phyloP scores from a whole-genome alignment of 805 yeast genomes.

The Candida sonorensis region DNA sequence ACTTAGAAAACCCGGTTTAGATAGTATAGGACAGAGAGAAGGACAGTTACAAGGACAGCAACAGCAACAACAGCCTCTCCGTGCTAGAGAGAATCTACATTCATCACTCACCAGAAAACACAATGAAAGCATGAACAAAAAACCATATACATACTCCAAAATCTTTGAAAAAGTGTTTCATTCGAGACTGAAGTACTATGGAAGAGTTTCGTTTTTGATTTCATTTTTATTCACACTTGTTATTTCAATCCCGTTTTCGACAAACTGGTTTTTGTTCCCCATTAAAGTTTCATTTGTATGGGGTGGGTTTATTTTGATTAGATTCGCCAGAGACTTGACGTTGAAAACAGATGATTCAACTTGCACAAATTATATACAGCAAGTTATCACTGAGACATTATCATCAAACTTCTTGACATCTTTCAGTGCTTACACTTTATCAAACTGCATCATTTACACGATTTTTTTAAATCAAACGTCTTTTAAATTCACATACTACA shows the following conservation, averaged over 20 bases:
- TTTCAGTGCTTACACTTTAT: constrained; percentile 14
- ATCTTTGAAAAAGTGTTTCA: constrained; percentile 18
- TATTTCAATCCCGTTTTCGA: constrained; percentile 16
- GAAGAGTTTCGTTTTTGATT: constrained; percentile 19
- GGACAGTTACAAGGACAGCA: not conserved
- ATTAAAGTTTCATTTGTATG: constrained; percentile 21
- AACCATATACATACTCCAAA: constrained; percentile 17
- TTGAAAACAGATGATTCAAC: constrained; percentile 18
- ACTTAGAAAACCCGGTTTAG: not conserved
- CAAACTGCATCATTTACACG: constrained; percentile 14
- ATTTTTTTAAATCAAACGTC: constrained; percentile 18
- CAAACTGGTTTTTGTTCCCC: constrained; percentile 17
- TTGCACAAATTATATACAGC: constrained; percentile 20
- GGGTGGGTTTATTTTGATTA: constrained; percentile 22
- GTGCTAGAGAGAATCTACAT: too few relatives aligned
- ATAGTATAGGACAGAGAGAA: too few relatives aligned
- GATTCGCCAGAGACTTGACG: constrained; percentile 24
- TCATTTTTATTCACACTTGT: constrained; percentile 14
- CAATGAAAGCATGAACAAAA: constrained; percentile 7
- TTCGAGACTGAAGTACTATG: constrained; percentile 24
- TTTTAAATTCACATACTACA: constrained; percentile 18
- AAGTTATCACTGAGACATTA: constrained; percentile 18
- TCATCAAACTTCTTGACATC: constrained; percentile 18
- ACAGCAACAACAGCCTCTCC: not conserved
- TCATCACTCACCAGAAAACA: too few relatives aligned